These are phyloP conservation scores for Elsinoe australis DNA, from an alignment of 2,329 filamentous ascomycete genomes.

Conservation along the genomic window DNA sequence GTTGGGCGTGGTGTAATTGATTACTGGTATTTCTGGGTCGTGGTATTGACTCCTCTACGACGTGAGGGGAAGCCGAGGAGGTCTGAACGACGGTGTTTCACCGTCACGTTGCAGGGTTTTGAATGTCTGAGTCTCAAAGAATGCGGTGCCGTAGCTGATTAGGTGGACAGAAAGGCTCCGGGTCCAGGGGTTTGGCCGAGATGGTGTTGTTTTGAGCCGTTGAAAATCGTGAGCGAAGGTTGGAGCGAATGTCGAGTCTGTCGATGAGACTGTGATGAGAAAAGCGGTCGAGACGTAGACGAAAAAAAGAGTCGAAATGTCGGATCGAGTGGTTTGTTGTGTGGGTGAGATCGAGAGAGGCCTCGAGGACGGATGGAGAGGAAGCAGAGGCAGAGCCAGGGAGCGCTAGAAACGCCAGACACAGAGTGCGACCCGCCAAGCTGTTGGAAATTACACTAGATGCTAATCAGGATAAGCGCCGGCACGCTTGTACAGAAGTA, in stretches of 20 bases:
- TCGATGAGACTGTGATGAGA: conserved; percentile 1
- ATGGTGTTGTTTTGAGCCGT: conserved; percentile 14
- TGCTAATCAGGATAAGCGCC: not conserved
- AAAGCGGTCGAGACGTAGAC: not conserved
- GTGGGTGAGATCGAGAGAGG: conserved; percentile 11
- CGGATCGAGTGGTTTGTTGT: not conserved
- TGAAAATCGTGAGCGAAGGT: conserved; percentile 4
- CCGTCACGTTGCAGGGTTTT: not conserved
- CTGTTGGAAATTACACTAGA: not conserved
- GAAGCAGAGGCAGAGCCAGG: conserved; percentile 2
- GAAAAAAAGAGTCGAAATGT: conserved; percentile 12
- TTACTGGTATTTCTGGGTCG: too few relatives aligned
- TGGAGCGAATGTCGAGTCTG: conserved; percentile 12
- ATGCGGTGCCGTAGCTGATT: conserved; percentile 17
- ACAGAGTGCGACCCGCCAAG: conserved; percentile 9
- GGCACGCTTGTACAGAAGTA: not conserved
- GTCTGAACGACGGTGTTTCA: conserved; percentile 13
- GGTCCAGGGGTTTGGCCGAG: not conserved
- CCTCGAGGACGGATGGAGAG: not conserved
- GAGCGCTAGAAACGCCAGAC: not conserved
- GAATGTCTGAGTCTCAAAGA: conserved; percentile 9
- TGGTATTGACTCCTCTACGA: not conserved
- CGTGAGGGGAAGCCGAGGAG: not conserved
- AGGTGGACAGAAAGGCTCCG: conserved; percentile 5
- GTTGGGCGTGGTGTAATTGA: not conserved